phyloP scores from a whole-genome alignment of 768 basidiomycete genomes.

The Coprinellus micaceus region DNA sequence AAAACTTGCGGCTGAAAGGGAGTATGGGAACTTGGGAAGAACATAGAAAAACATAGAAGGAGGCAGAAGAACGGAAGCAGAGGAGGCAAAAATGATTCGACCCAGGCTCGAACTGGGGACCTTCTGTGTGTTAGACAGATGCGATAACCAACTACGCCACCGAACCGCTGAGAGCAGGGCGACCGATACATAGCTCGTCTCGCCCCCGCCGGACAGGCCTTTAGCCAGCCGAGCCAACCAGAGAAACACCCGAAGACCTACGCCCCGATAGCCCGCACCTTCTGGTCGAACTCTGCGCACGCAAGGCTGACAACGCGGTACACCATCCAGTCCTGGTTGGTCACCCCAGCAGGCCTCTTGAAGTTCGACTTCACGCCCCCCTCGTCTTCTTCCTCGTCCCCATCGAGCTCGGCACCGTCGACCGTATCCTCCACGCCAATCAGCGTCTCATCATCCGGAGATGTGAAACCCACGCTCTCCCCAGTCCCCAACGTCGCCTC shows the following conservation, averaged over 20 bases:
- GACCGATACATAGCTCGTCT: no score
- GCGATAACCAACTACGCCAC: slow-evolving; percentile 84
- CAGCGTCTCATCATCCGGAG: slow-evolving; percentile 5
- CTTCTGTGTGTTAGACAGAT: slow-evolving; percentile 63
- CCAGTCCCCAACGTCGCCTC: no score
- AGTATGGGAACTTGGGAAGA: no score
- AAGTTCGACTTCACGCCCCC: slow-evolving; percentile 11
- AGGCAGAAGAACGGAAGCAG: no score
- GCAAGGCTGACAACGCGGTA: slow-evolving; percentile 45
- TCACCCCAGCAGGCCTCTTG: slow-evolving; percentile 36
- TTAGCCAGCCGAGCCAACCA: no score
- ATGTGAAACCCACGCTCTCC: no score
- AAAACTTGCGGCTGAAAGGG: no score
- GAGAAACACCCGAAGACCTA: slow-evolving; percentile 10
- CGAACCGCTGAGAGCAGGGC: no score
- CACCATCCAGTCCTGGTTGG: slow-evolving; percentile 51
- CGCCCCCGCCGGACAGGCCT: no score
- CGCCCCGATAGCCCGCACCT: slow-evolving; percentile 66
- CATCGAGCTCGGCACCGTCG: slow-evolving; percentile 19
- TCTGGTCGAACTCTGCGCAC: slow-evolving; percentile 49
- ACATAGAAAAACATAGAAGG: no score
- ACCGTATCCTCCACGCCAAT: slow-evolving; percentile 20
- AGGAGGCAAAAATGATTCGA: slow-evolving; percentile 5
- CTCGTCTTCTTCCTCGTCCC: slow-evolving; percentile 8
- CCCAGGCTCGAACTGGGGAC: slow-evolving; percentile 8